These are phyloP conservation scores for Saccharomyces kudriavzevii DNA, from an alignment of 805 yeast genomes.

Conservation along the genomic window DNA sequence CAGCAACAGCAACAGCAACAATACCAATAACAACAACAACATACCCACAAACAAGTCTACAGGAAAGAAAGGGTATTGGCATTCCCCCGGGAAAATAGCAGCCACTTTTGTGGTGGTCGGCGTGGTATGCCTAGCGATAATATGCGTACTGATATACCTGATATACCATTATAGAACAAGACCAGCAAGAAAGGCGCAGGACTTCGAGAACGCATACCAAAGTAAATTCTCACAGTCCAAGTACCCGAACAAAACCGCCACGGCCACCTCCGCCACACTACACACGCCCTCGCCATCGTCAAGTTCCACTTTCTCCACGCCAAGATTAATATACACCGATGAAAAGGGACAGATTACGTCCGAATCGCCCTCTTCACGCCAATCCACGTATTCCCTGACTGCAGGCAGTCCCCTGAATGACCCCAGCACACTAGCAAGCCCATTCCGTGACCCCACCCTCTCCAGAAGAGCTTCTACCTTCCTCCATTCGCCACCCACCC, in stretches of 20 bases:
- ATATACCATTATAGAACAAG: slow-evolving; percentile 7
- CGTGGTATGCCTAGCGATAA: slow-evolving; percentile 31
- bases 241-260: slow-evolving; percentile 1
- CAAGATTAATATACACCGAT: slow-evolving; percentile 16
- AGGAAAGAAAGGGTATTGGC: slow-evolving; percentile 44
- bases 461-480: slow-evolving; percentile 1
- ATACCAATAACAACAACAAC: not conserved
- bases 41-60: slow-evolving; percentile 1
- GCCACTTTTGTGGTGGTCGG: slow-evolving; percentile 82
- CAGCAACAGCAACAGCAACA: not conserved
- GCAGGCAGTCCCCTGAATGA: not conserved
- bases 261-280: slow-evolving; percentile 5
- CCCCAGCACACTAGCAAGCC: not conserved
- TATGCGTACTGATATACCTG: not conserved
- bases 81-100: slow-evolving; percentile 68
- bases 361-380: not conserved
- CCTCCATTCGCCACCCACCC: slow-evolving; percentile 21
- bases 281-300: slow-evolving; percentile 6
- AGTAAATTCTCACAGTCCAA: not conserved
- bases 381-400: slow-evolving; percentile 3
- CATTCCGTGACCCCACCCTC: not conserved
- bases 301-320: slow-evolving; percentile 5
- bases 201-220: slow-evolving; percentile 20
- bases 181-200: slow-evolving; percentile 11
- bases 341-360: slow-evolving; percentile 17